Evolutionary conservation across 306 rosid species (phyloP).

Genomic region (Canavalia ensiformis): DNA sequence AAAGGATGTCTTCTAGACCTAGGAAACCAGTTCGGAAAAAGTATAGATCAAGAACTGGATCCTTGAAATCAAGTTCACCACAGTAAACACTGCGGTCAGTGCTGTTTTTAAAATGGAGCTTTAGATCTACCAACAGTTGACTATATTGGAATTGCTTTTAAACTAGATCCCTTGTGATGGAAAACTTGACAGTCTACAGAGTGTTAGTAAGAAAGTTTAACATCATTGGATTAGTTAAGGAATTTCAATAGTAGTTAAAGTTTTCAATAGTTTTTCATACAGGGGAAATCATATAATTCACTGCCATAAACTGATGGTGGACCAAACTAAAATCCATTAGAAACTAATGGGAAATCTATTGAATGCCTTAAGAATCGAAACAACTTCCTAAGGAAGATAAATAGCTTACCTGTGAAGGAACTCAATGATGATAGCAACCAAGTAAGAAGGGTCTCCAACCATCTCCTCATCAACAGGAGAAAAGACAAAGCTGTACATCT

Average conservation of each 20-base stretch:
- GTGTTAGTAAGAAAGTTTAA: background rate
- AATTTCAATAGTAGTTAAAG: slow-evolving; percentile 18
- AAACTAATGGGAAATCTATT: slow-evolving; percentile 18
- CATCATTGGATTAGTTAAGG: slow-evolving; percentile 23
- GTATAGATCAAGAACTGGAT: background rate
- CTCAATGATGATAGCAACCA: slow-evolving; percentile 84
- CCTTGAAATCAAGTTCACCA: background rate
- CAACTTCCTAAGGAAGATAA: slow-evolving; percentile 29
- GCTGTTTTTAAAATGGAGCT: background rate
- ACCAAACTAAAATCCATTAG: slow-evolving; percentile 39
- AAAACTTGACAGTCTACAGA: slow-evolving; percentile 6
- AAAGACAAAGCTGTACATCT: slow-evolving; percentile 87
- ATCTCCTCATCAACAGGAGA: slow-evolving; percentile 91
- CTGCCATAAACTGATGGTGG: background rate
- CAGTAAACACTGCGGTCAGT: background rate
- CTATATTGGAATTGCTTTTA: slow-evolving; percentile 8
- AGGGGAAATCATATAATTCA: slow-evolving; percentile 23
- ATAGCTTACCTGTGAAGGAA: slow-evolving; percentile 80
- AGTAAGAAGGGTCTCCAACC: slow-evolving; percentile 91
- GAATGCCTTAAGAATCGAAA: slow-evolving; percentile 39
- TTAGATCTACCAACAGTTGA: slow-evolving; percentile 19
- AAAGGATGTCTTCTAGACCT: slow-evolving; percentile 3
- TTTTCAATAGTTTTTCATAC: slow-evolving; percentile 6
- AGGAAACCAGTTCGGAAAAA: background rate
- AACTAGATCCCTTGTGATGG: background rate